Base-by-base conservation (phyloP, 176 grass and related monocot genomes). In the Oryza brachyantha region DNA sequence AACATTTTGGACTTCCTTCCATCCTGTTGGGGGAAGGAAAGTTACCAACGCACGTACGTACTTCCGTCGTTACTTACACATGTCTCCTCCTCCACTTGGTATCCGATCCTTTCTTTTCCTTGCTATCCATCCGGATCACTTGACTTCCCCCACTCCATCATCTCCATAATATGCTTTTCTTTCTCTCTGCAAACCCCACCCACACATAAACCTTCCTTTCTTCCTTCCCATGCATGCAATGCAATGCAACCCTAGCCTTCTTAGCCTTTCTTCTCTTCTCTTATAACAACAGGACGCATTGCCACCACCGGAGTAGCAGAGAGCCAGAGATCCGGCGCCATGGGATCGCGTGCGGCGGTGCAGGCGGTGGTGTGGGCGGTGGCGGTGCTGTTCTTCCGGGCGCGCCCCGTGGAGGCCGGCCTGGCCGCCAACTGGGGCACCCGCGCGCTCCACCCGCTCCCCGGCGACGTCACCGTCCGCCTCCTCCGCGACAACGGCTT, bases 381-480 rank as follows among this genome's bases (percentile, higher is more conserved):
- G 76, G 43, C 80, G 79, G 79, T 27, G 26, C 74, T 66, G 38
- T 91, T 85, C 75, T 72, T 87, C 75, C 66, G 69, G 1, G 83
- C 74, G 21, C 34, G 79, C 1, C 70, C 84, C 1, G 86, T 76
- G 21, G 83, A 79, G 22, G 91, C 78, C n/a, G n/a, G n/a, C 32
- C 71, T 93, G 38, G 96, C 89, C 13, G 78, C 7, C 45, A 98
- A 98, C 92, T 98, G 96, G 96, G 96, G 96, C 25, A 90, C 87
- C 21, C 87, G 74, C 10, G 80, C 74, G 34, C 27, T 22, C 1
- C 88, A 89, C 78, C 92, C 75, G 26, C 83, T 99, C 3, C 96
- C 90, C 2, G 84, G 87, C 7, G 90, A 99, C 46, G 9, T 95
- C 36, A 90, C 86, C 0, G 92, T 99, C 27, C 79, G 84, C 10